Evolutionary conservation across 768 basidiomycete species (phyloP), one percentile per base, ranked within the genome.

Genomic region (Chiua virens): DNA sequence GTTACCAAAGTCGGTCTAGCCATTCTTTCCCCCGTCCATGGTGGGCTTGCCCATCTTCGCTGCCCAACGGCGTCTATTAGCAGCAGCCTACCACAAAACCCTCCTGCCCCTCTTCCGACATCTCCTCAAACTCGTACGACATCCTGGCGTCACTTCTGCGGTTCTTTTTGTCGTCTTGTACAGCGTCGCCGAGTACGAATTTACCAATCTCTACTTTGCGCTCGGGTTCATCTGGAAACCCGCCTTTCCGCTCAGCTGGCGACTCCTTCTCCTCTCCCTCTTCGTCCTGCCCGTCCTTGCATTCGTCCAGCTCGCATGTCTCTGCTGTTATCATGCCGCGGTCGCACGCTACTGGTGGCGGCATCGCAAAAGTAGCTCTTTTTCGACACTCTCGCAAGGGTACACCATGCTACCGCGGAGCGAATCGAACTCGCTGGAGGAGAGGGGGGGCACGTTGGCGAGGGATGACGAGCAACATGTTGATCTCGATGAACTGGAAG

Each of bases 161-260:
- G 35, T 11, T 0, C 22, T 54, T 5, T n/a, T 55, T 36, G 45
- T 9, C 23, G 4, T 45, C 32, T 36, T 64, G 8, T 62, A 50
- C 42, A 10, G 9, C 44, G 1, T 50, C 18, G 46, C 49, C 7
- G 62, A 62, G 17, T 34, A 49, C 45, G 18, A 10, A 18, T 51
- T 62, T 34, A 44, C 48, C 8, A 1, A 17, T 1, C 27, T 36
- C 42, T 64, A 58, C 56, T 49, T 64, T 7, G 10, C 14, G 0
- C 2, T 38, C 0, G 47, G n/a, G 0, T 11, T 7, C 3, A 42
- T 64, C 37, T 63, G 63, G 63, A 49, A 42, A 32, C 53, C 56
- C 0, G 56, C 49, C 0, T 63, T 64, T 40, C 63, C 61, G 1
- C 17, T 34, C 5, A 64, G 51, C 28, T 63, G 61, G 61, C 62